These are phyloP conservation scores for Phytophthora sojae DNA, from an alignment of 352 stramenopile species.

Conservation along the genomic window DNA sequence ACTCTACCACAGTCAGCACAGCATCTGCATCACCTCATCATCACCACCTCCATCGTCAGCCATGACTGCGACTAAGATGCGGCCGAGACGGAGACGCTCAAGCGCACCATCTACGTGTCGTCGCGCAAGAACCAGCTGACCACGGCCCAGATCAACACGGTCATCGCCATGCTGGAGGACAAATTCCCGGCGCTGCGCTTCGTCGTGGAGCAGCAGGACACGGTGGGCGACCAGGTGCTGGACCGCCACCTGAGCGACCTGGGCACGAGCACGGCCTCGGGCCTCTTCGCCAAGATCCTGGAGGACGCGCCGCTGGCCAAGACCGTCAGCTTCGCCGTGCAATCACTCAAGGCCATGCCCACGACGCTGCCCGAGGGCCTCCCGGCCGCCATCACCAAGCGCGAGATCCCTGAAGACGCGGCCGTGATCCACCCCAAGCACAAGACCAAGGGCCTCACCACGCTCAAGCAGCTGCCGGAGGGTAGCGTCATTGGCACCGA, in stretches of 20 bases:
- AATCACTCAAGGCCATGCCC: slow-evolving; percentile 92
- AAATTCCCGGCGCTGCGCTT: slow-evolving; percentile 74
- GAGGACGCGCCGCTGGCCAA: slow-evolving; percentile 74
- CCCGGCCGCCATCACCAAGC: slow-evolving; percentile 81
- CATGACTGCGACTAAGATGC: background rate
- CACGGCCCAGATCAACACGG: slow-evolving; percentile 88
- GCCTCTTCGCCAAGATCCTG: slow-evolving; percentile 91
- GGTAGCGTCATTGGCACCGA: slow-evolving; percentile 85
- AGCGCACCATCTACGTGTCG: too few species aligned
- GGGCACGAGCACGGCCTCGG: slow-evolving; percentile 68
- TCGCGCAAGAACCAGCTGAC: slow-evolving; percentile 90
- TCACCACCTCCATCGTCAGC: background rate
- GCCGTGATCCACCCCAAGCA: slow-evolving; percentile 87
- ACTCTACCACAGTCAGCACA: background rate
- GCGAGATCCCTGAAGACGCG: slow-evolving; percentile 83
- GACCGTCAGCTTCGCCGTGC: slow-evolving; percentile 82
- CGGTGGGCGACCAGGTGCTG: too few species aligned
- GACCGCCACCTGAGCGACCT: slow-evolving; percentile 82
- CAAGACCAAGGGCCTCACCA: slow-evolving; percentile 67
- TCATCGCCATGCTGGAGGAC: slow-evolving; percentile 81
- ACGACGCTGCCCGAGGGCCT: slow-evolving; percentile 82
- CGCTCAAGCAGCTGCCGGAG: slow-evolving; percentile 65
- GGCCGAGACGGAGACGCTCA: background rate
- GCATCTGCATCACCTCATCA: background rate
- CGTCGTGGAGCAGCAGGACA: slow-evolving; percentile 77